A percentile compares a stretch with the other conserved stretches of the same genome.
Conservation (phyloP, 768 basidiomycete species). For the Neoboletus subvelutipes region DNA sequence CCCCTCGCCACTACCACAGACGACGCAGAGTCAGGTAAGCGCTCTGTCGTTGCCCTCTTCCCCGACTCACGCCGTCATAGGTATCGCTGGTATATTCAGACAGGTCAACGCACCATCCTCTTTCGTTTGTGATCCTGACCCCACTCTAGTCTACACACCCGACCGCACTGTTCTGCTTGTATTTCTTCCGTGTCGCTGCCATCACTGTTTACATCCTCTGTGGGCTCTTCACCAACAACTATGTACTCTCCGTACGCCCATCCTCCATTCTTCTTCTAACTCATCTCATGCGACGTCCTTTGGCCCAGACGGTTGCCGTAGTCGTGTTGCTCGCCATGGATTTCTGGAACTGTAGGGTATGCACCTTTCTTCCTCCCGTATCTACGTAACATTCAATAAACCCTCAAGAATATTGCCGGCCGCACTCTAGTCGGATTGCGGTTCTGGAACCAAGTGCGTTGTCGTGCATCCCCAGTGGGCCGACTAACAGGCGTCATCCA, state of each 20-base stretch:
- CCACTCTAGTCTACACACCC: constrained; percentile 73
- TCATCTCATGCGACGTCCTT: neutral
- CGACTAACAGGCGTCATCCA: constrained; percentile 27
- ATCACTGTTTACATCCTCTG: constrained; percentile 91
- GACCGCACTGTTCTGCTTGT: constrained; percentile 81
- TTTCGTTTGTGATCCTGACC: constrained; percentile 14
- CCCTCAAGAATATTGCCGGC: constrained; percentile 82
- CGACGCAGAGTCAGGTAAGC: constrained; percentile 75
- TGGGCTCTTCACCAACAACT: constrained; percentile 86
- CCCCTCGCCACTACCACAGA: constrained; percentile 56
- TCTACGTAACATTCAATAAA: constrained; percentile 1
- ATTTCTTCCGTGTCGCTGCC: constrained; percentile 85
- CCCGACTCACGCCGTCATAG: constrained; percentile 33
- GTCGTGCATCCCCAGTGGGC: neutral
- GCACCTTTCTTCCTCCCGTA: constrained; percentile 18
- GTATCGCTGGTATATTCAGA: constrained; percentile 72
- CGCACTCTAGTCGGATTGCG: constrained; percentile 90
- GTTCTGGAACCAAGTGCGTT: constrained; percentile 90
- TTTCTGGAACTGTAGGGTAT: constrained; percentile 95
- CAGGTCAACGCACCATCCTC: constrained; percentile 47
- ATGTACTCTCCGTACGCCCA: constrained; percentile 82
- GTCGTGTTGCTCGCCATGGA: constrained; percentile 95
- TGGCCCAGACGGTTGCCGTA: constrained; percentile 74
- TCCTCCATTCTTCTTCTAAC: neutral
- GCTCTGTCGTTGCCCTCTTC: neutral